Evolutionary conservation across 2,329 filamentous ascomycete genomes (phyloP), one percentile per base, ranked within the genome.

Genomic region (Talaromyces verruculosus): DNA sequence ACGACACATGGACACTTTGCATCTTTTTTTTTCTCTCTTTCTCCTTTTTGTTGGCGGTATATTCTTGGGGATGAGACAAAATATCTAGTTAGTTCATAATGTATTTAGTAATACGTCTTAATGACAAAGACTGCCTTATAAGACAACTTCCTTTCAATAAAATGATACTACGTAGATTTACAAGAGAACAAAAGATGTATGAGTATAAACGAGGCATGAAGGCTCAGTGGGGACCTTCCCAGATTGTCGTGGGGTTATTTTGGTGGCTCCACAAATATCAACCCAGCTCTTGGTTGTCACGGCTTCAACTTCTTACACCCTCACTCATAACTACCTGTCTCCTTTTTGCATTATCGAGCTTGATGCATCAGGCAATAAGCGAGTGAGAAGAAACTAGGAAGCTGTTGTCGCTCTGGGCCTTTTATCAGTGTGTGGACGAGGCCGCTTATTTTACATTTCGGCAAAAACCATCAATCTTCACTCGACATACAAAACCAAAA

Each of bases 221-320:
- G 22, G 22, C 45, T 5, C 28, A 8, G 49, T 53, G 49, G 49
- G 47, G 49, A 51, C 47, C 25, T 51, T n/a, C 47, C 47, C 13
- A 51, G 30, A 39, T 49, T 33, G 22, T 25, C 61, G 61, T 63
- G 61, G 61, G 61, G 61, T 51, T 49, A 17, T 45, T 45, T 57
- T 37, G 60, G 33, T 39, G 8, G 45, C 47, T 63, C 61, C 61
- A 63, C 61, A 63, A 62, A 63, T 55, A 55, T 63, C 61, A 63
- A 55, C 17, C 28, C 28, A 51, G 59, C 15, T 37, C 43, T 37
- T 61, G 59, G 13, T 37, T 51, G 60, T 62, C 43, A 62, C 45
- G 39, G 43, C 60, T 53, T 62, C 60, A 55, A 43, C 22, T 41
- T 30, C 25, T 25, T 25, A 25, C 25, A 25, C 25, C 33, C 8